Evolutionary conservation across 306 rosid species (phyloP), one percentile per base, ranked within the genome.

Genomic region (Malus fusca): DNA sequence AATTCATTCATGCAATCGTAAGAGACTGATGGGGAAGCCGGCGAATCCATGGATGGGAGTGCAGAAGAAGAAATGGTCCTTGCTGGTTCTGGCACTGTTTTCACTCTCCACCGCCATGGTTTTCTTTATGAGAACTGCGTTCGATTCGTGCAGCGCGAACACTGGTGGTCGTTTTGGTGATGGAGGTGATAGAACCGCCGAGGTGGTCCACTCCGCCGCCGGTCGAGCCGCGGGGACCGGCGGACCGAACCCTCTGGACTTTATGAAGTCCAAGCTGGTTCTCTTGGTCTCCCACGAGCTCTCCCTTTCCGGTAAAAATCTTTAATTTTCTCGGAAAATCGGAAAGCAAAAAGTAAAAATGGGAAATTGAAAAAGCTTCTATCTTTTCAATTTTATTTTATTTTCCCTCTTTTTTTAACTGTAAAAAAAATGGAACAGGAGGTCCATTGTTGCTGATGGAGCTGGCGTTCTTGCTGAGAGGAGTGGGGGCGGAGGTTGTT

Each of bases 221-320:
- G 26, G 66, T 40, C 84, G 31, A 58, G 35, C 65, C 18, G 82
- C 65, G 18, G 76, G 43, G 4, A 72, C 28, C 23, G 66, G 44
- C 25, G 74, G 62, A 19, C 74, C 88, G 10, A 85, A 79, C 76
- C 91, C 90, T 23, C 85, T 92, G 2, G 80, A 78, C 17, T 90
- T 88, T 82, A 90, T 92, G 96, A 92, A 90, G 82, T 90, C 98
- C 3, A 92, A 87, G 87, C 91, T 90, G 18, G 98, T 92, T 25
- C 92, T 90, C 28, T 81, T 92, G 89, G 98, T 90, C 64, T 92
- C 98, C 2, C 98, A 92, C 62, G 92, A 92, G 83, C 89, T 88
- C 19, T 87, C 98, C 66, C 91, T 90, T 56, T 92, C 98, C 21
- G 97, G 97, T 88, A 80, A 14, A 55, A n/a, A 14, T 46, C 19